Evolutionary conservation across 1,284 basidiomycete genomes (phyloP), one percentile per base, ranked within the genome.

Genomic region (Ceratobasidium sp.): DNA sequence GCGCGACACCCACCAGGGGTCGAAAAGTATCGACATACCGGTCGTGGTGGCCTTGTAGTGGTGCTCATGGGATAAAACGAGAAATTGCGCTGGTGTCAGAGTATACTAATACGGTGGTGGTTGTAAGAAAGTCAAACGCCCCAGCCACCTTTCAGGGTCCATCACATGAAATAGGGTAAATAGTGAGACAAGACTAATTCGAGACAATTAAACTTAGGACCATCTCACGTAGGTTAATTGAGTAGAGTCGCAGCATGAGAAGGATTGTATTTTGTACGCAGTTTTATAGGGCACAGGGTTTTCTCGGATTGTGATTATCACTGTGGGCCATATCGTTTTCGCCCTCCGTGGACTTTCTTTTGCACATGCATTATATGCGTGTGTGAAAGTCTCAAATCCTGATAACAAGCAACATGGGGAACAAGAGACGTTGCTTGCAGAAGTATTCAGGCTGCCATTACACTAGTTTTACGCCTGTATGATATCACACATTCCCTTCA

Each of bases 11-110:
- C 68, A 33, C 76, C 58, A 31, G 68, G 68, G 11, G 35, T 64
- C 31, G 51, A 66, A 33, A 77, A 66, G 54, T 77, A 77, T 42
- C 63, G 63, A 35, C 76, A 77, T 13, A 77, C 35, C 23, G 69
- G 58, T 26, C 76, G 51, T 13, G 71, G 42, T 0, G 76, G 76
- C 39, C 76, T 47, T 23, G 42, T 28, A 3, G 28, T 26, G 26
- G 28, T 64, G 31, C 51, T 60, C 69, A 61, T 53, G 37, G 31
- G 26, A 33, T 10, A 35, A 42, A 28, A 17, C 39, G 39, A 20
- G 26, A 45, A 26, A 37, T 64, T 13, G 39, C 39, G 6, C 39
- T 42, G n/a, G 10, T 20, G 37, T n/a, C 23, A 31, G 11, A 47
- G 26, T 23, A 33, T 63, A 20, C n/a, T 26, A 49, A 47, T 64